Base-by-base conservation (phyloP, 2,329 filamentous ascomycete genomes). In the Lasiodiplodia gonubiensis region DNA sequence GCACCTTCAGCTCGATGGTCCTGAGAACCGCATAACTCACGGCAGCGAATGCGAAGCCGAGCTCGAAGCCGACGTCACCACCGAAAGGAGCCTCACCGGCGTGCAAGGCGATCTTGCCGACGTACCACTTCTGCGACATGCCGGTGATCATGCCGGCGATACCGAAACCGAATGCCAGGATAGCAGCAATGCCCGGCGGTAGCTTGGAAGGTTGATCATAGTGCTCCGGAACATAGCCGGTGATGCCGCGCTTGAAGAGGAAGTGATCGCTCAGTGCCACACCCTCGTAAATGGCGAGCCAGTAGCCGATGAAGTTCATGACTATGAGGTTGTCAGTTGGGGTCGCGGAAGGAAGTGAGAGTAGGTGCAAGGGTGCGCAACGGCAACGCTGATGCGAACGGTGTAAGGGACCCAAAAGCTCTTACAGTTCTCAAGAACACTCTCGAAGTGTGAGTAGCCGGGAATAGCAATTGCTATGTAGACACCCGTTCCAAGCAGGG, bases 201-300 rank as follows among this genome's bases (percentile, higher is more conserved):
- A 92, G 83, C 61, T 84, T 84, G 0, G 78, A 74, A 0, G 85
- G 83, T 66, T 86, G 80, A 70, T 88, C 84, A 75, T 90, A 92
- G 69, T 84, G 76, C 51, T 86, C 84, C 0, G 85, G 79, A n/a
- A 79, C 74, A 75, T 92, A 92, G 10, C 86, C 87, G 2, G 70
- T 66, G 70, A 90, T 86, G 2, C 87, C 86, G 27, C 86, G 84
- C 73, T 86, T 87, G 82, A 90, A 92, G 74, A 91, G 72, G 72
- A 92, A 86, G 78, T 92, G 90, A 66, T 92, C 90, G 1, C 84
- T 80, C 21, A 92, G 75, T 0, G 86, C 82, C 70, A 92, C 86
- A 55, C 86, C 89, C 70, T 88, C 86, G 79, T 92, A 93, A 72
- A 92, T 91, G 57, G 89, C 87, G 1, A 92, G 83, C 90, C 90